phyloP scores from a whole-genome alignment of 2,329 filamentous ascomycete species.

The Aureobasidium sp. region DNA sequence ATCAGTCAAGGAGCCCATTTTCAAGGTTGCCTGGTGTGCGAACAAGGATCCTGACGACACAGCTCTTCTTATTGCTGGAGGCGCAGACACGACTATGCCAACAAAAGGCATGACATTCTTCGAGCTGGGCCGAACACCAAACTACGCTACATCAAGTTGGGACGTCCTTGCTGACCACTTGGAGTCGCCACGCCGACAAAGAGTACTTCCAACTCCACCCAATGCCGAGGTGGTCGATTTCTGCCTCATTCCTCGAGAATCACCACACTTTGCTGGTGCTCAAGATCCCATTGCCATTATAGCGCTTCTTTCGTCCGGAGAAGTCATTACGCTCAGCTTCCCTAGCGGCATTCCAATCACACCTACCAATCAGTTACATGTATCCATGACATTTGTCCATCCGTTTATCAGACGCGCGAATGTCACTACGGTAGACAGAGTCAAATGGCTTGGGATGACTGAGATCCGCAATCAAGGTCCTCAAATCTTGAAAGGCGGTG shows the following conservation, averaged over 20 bases:
- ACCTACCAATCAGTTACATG: slow-evolving; percentile 86
- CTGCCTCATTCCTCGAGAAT: slow-evolving; percentile 71
- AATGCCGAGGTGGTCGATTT: slow-evolving; percentile 74
- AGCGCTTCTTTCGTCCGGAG: slow-evolving; percentile 72
- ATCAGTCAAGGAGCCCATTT: slow-evolving; percentile 64
- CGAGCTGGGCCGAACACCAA: slow-evolving; percentile 80
- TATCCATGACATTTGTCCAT: slow-evolving; percentile 80
- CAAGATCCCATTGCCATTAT: slow-evolving; percentile 88
- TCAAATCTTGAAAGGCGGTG: slow-evolving; percentile 69
- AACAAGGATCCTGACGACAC: slow-evolving; percentile 93
- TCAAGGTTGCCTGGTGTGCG: slow-evolving; percentile 82
- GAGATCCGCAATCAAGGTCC: slow-evolving; percentile 77
- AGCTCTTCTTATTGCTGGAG: slow-evolving; percentile 77
- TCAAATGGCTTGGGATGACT: slow-evolving; percentile 82
- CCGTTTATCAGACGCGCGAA: slow-evolving; percentile 73
- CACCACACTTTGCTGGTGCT: slow-evolving; percentile 78
- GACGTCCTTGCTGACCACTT: slow-evolving; percentile 73
- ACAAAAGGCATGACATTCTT: slow-evolving; percentile 79
- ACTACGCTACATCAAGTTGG: slow-evolving; percentile 89
- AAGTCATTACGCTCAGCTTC: slow-evolving; percentile 83
- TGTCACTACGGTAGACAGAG: slow-evolving; percentile 67
- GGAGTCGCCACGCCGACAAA: slow-evolving; percentile 63
- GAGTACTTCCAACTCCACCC: slow-evolving; percentile 65
- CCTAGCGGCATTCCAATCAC: slow-evolving; percentile 85
- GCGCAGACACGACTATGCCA: slow-evolving; percentile 58